Evolutionary conservation across 2,329 filamentous ascomycete genomes (phyloP).

Genomic region (Aspergillus viridinutans): DNA sequence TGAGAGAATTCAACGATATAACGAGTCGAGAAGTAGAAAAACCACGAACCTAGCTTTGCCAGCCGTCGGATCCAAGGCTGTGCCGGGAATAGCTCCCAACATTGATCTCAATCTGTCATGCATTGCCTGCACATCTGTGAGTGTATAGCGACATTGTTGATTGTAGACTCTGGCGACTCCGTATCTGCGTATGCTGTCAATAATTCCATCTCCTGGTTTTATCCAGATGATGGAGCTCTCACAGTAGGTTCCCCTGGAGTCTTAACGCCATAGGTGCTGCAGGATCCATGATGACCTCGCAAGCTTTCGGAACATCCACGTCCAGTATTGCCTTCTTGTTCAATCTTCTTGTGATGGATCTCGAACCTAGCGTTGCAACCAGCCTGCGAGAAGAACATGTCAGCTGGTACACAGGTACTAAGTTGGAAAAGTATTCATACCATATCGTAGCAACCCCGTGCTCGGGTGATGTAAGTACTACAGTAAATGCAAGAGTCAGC

Average conservation of each 20-base stretch:
- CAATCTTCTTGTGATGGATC: conserved; percentile 66
- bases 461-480: conserved; percentile 75
- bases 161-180: conserved; percentile 80
- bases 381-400: conserved; percentile 56
- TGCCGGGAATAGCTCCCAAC: conserved; percentile 54
- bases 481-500: not conserved
- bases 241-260: conserved; percentile 83
- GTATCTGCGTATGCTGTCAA: conserved; percentile 46
- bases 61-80: conserved; percentile 65
- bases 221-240: conserved; percentile 18
- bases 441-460: conserved; percentile 95
- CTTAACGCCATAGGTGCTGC: conserved; percentile 84
- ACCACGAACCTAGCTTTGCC: conserved; percentile 63
- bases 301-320: conserved; percentile 82
- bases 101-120: conserved; percentile 69
- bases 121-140: conserved; percentile 72
- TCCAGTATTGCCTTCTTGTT: conserved; percentile 82
- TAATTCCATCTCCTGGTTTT: not conserved
- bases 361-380: conserved; percentile 78
- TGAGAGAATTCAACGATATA: too few relatives aligned
- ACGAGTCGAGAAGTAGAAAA: conserved; percentile 17
- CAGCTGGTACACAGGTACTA: not conserved
- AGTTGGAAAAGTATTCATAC: conserved; percentile 44
- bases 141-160: conserved; percentile 82
- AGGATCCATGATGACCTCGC: conserved; percentile 79